Percentiles rank a stretch among this genome's conserved stretches.
Conservation (phyloP, 805 yeast genomes). For the Kodamaea jinghongensis region DNA sequence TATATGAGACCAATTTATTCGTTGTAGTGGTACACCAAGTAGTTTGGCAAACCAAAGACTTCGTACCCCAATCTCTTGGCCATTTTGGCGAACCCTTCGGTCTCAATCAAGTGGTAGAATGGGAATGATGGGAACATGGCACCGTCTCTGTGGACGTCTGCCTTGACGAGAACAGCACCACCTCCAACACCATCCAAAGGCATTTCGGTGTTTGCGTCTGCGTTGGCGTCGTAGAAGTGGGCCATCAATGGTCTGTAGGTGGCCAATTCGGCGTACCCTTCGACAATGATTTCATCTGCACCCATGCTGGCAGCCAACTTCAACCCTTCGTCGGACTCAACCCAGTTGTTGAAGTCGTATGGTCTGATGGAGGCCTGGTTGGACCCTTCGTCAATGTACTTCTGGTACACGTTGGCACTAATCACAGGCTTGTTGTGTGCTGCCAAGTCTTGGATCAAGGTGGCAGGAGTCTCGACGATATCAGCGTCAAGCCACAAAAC, state of each 20-base stretch:
- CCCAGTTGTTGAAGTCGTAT: slow-evolving; percentile 96
- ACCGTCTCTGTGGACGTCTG: slow-evolving; percentile 98
- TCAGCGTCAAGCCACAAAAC: slow-evolving; percentile 96
- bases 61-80: slow-evolving; percentile 91
- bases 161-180: slow-evolving; percentile 91
- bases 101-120: slow-evolving; percentile 92
- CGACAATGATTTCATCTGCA: slow-evolving; percentile 91
- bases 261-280: slow-evolving; percentile 90
- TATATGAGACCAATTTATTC: slow-evolving; percentile 53
- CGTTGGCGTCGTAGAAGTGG: slow-evolving; percentile 66
- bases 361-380: slow-evolving; percentile 69
- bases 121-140: slow-evolving; percentile 99
- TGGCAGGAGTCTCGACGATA: slow-evolving; percentile 81
- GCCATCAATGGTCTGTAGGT: slow-evolving; percentile 97
- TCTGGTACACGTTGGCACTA: slow-evolving; percentile 91
- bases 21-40: slow-evolving; percentile 87
- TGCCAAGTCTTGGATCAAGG: slow-evolving; percentile 83
- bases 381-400: slow-evolving; percentile 58
- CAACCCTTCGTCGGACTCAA: slow-evolving; percentile 75
- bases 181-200: slow-evolving; percentile 97
- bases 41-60: slow-evolving; percentile 91
- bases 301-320: slow-evolving; percentile 66
- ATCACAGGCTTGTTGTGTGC: slow-evolving; percentile 81
- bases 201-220: slow-evolving; percentile 66
- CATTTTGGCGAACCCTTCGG: slow-evolving; percentile 99